Base-by-base conservation (phyloP, 129 eudicot genomes). In the Oenanthe sinensis region DNA sequence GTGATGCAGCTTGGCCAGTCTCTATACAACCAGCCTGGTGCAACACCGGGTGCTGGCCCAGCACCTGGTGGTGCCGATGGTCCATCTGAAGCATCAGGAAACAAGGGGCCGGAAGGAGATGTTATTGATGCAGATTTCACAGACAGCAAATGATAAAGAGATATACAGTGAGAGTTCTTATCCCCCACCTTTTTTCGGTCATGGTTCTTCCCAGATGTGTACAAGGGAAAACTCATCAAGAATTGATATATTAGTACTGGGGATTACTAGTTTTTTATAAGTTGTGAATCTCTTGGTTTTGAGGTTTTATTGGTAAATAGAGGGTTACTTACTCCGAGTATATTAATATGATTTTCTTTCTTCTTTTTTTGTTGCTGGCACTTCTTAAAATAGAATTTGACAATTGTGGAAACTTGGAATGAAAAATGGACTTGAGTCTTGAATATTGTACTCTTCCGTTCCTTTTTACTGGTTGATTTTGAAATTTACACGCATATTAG, bases 71-170 rank as follows among this genome's bases (percentile, higher is more conserved):
- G 43, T 15, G 75, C 52, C 7, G 80, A 68, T 75, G 92, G 78
- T 77, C 84, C 55, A n/a, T 62, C 80, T 6, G 80, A 78, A 43
- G 22, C 80, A 24, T 77, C 80, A 24, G 84, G 75, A n/a, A 92
- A 63, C 30, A 92, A 92, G 86, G 98, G 98, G n/a, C 86, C 97
- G 13, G 98, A 91, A 20, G 97, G 97, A 6, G 99, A 95, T 83
- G 99, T 95, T 67, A 95, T 95, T 52, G 99, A 95, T 89, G 99
- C 99, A 20, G 99, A 95, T 87, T 95, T 95, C 82, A 92, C 90
- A 0, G 97, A 95, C 85, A 94, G 97, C 89, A 90, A 91, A 70
- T 94, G 90, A 79, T 79, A 63, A 19, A 42, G 15, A 33, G 55
- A 15, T n/a, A n/a, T 20, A 26, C 15, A 42, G 74, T 43, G 60